phyloP scores from a whole-genome alignment of 192 early-diverging fungal genomes.

The Coemansia sp. region DNA sequence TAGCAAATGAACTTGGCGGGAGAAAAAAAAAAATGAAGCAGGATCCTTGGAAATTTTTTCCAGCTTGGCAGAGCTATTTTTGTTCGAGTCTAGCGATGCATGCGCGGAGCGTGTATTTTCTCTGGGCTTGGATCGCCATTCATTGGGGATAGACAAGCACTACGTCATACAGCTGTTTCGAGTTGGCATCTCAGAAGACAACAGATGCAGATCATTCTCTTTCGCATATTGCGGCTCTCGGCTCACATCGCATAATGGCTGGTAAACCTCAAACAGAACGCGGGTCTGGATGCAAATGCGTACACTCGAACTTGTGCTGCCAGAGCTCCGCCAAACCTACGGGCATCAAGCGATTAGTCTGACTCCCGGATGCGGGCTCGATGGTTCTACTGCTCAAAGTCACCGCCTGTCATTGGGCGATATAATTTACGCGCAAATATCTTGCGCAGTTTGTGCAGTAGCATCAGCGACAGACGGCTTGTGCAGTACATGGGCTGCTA shows the following conservation, averaged over 20 bases:
- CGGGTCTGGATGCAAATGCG: background rate
- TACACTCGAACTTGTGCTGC: background rate
- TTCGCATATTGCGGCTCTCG: background rate
- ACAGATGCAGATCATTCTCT: background rate
- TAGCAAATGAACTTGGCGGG: background rate
- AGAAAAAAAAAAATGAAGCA: background rate
- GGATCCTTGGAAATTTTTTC: background rate
- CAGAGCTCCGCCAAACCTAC: background rate
- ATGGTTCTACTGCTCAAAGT: background rate
- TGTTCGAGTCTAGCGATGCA: background rate
- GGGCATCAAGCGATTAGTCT: background rate
- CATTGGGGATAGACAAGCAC: background rate
- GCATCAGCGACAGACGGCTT: background rate
- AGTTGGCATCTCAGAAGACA: constrained; percentile 1
- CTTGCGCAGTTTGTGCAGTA: background rate
- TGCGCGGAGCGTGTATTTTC: background rate
- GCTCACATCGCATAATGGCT: background rate
- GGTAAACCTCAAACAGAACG: background rate
- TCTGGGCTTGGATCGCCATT: background rate
- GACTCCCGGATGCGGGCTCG: background rate
- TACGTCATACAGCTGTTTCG: background rate
- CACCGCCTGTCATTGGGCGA: background rate
- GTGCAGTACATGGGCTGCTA: background rate
- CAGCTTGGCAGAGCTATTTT: background rate
- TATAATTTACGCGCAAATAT: background rate